Evolutionary conservation across 768 basidiomycete species (phyloP).

Genomic region (Brasilioporus rufonigricans): DNA sequence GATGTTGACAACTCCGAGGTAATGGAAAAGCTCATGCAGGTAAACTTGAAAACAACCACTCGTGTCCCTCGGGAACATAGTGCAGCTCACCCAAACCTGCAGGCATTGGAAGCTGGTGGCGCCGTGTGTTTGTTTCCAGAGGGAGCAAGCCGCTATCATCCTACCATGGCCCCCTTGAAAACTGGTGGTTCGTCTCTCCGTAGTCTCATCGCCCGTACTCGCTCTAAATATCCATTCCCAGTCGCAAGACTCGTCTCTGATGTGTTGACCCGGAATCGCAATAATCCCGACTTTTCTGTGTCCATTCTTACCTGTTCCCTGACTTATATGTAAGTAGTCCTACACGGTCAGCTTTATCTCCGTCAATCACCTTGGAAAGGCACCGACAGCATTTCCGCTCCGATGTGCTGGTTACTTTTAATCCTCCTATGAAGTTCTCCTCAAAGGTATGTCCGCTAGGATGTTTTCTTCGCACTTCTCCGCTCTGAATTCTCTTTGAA

Average conservation of each 20-base stretch:
- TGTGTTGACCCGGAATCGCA: constrained; percentile 63
- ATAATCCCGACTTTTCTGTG: constrained; percentile 69
- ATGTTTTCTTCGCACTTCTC: constrained; percentile 20
- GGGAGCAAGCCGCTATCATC: constrained; percentile 82
- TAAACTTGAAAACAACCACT: constrained; percentile 21
- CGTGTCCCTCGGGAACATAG: neutral
- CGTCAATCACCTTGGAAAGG: constrained; percentile 37
- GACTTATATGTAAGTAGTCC: constrained; percentile 64
- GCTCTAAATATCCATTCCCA: constrained; percentile 26
- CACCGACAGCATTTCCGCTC: constrained; percentile 86
- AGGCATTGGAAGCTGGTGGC: constrained; percentile 77
- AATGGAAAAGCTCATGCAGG: constrained; percentile 70
- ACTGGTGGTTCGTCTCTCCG: constrained; percentile 64
- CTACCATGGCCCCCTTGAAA: constrained; percentile 83
- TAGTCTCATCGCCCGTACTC: neutral
- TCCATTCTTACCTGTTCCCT: constrained; percentile 75
- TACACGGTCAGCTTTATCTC: neutral
- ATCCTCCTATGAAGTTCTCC: constrained; percentile 62
- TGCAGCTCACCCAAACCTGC: constrained; percentile 11
- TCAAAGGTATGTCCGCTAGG: constrained; percentile 45
- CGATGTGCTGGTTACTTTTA: constrained; percentile 83
- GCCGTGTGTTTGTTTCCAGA: constrained; percentile 85
- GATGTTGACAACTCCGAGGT: constrained; percentile 62
- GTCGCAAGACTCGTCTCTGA: constrained; percentile 83
- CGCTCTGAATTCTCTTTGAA: constrained; percentile 23